Evolutionary conservation across 306 rosid genomes (phyloP), one percentile per base, ranked within the genome.

Genomic region (Quercus bicolor): DNA sequence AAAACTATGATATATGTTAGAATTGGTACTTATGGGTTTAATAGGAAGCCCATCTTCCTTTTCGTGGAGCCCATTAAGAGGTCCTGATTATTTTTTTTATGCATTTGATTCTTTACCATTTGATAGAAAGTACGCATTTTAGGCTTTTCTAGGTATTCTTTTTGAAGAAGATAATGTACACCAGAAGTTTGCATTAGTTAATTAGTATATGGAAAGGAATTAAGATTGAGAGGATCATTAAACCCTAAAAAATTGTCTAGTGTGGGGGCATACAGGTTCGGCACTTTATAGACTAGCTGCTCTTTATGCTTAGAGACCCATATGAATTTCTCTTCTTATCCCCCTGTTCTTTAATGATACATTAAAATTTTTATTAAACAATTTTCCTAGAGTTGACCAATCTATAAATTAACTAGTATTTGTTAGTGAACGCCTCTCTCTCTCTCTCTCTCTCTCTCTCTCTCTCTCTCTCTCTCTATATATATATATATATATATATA

Each of bases 361-460:
- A 34, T 8, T 19, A 31, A 68, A 4, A 0, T 33, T 66, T 66
- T 68, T 16, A 68, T 11, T 68, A 34, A n/a, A n/a, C 48, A 68
- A 7, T n/a, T 20, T 52, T 29, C 55, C 64, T 13, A 71, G 53
- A 72, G 85, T 77, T 81, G 85, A 76, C 85, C 55, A 52, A 11
- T 33, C 12, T 62, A 26, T 40, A 2, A 40, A 40, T 54, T n/a
- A 59, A 70, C 60, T 75, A 7, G 3, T 31, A 60, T 7, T 33
- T 31, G 16, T 57, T 11, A 62, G 29, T 48, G 76, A 43, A 21
- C 14, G 6, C 23, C 40, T 6, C 20, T 56, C 18, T 56, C 59
- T 70, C n/a, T 56, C 56, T 78, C 70, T 55, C 45, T 55, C 28
- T 26, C 16, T 29, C 43, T 21, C 33, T 34, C 40, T 34, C 8